These are phyloP conservation scores for Pseudonitzschia pungens DNA, from an alignment of 108 stramenopile genomes.

Conservation along the genomic window DNA sequence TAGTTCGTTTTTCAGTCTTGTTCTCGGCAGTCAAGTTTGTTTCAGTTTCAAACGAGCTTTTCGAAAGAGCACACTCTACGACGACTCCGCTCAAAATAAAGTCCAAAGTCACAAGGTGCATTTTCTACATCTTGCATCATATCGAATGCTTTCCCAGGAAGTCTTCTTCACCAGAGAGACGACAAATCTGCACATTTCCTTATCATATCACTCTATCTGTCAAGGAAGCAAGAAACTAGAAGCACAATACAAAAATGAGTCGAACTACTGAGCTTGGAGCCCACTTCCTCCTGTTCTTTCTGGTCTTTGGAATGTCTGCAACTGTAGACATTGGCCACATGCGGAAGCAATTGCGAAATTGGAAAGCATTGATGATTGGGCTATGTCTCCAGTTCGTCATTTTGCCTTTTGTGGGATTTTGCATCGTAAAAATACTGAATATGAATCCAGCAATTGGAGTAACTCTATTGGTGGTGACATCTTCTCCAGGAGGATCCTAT, in stretches of 20 bases:
- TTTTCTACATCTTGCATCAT: no score
- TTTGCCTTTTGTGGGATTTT: slow-evolving; percentile 82
- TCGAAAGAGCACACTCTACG: no score
- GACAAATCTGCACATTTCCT: background rate
- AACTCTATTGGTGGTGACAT: slow-evolving; percentile 77
- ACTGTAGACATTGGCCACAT: slow-evolving; percentile 58
- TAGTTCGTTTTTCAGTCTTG: no score
- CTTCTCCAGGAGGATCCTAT: slow-evolving; percentile 86
- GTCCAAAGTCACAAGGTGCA: no score
- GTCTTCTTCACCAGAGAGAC: background rate
- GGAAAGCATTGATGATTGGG: slow-evolving; percentile 51
- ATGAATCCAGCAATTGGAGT: slow-evolving; percentile 62
- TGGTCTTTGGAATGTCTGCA: slow-evolving; percentile 74
- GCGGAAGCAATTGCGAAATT: slow-evolving; percentile 54
- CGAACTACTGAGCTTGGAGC: slow-evolving; percentile 36
- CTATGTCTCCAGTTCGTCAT: slow-evolving; percentile 69
- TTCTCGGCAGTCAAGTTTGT: no score
- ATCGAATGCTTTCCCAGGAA: no score
- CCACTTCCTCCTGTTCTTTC: slow-evolving; percentile 55
- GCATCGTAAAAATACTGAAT: slow-evolving; percentile 50
- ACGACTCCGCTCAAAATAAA: no score
- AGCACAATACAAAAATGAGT: no score
- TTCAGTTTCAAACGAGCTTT: no score
- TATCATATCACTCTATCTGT: background rate
- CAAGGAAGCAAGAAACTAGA: background rate